phyloP scores from a whole-genome alignment of 2,329 filamentous ascomycete genomes.

The Alternaria triticina region DNA sequence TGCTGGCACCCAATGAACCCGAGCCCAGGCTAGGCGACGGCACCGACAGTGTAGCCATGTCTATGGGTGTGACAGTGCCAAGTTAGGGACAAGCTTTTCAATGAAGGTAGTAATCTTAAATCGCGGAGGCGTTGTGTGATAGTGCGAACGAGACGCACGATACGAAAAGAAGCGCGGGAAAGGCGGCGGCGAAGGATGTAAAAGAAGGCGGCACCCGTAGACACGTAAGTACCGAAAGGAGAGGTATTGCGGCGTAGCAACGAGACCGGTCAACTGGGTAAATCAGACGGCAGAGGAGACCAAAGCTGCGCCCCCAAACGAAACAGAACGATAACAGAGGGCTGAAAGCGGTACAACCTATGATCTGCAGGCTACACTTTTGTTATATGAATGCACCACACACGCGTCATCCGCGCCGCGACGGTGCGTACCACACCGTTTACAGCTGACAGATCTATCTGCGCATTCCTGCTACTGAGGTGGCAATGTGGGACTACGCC shows the following conservation, averaged over 20 bases:
- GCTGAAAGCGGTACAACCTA: constrained; percentile 37
- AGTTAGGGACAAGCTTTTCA: constrained; percentile 10
- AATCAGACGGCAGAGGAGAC: constrained; percentile 22
- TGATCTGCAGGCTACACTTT: constrained; percentile 39
- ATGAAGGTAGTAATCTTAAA: neutral
- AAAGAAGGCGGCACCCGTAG: constrained; percentile 15
- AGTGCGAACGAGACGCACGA: constrained; percentile 6
- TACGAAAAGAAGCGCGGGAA: constrained; percentile 13
- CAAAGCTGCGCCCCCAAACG: constrained; percentile 26
- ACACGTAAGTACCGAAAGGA: constrained; percentile 10
- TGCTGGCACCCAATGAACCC: constrained; percentile 26
- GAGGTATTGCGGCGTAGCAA: constrained; percentile 20
- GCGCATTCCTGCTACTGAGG: constrained; percentile 11
- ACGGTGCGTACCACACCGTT: constrained; percentile 21
- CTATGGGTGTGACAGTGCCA: constrained; percentile 5
- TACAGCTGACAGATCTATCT: constrained; percentile 5
- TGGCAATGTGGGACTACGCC: constrained; percentile 23
- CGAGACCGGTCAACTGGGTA: constrained; percentile 23
- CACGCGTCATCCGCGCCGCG: constrained; percentile 31
- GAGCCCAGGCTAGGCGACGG: constrained; percentile 30
- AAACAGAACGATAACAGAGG: constrained; percentile 27
- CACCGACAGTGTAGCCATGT: constrained; percentile 32
- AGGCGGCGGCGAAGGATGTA: constrained; percentile 15
- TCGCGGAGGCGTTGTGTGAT: constrained; percentile 4
- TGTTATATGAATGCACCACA: constrained; percentile 41